These are phyloP conservation scores for Cryptosporidium canis DNA, from an alignment of 169 alveolate species.

Conservation along the genomic window DNA sequence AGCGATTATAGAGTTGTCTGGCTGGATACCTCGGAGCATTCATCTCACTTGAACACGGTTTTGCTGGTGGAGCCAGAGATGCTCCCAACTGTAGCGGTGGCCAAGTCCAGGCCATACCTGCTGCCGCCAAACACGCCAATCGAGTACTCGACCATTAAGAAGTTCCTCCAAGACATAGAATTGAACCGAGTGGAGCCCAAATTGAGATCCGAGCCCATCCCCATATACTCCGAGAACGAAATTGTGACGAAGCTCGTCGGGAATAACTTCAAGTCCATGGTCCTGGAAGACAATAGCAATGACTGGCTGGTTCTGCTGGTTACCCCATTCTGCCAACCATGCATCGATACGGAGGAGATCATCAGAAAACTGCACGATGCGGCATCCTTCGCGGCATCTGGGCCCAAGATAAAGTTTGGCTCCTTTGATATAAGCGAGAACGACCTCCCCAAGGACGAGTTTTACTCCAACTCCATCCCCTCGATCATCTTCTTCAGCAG, in stretches of 20 bases:
- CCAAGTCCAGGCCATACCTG: slow-evolving; percentile 62
- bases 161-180: slow-evolving; percentile 37
- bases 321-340: slow-evolving; percentile 72
- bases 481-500: slow-evolving; percentile 16
- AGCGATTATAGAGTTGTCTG: slow-evolving; percentile 55
- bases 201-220: slow-evolving; percentile 68
- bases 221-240: slow-evolving; percentile 13
- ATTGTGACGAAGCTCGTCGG: slow-evolving; percentile 24
- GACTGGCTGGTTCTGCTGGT: slow-evolving; percentile 51
- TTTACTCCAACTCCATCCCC: slow-evolving; percentile 41
- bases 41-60: slow-evolving; percentile 40
- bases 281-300: slow-evolving; percentile 17
- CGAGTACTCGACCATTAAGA: slow-evolving; percentile 32
- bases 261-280: slow-evolving; percentile 33
- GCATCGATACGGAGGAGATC: slow-evolving; percentile 58
- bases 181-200: slow-evolving; percentile 32
- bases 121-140: slow-evolving; percentile 65
- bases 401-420: slow-evolving; percentile 37
- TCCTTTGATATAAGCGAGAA: slow-evolving; percentile 57
- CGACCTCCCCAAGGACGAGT: slow-evolving; percentile 67
- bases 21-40: slow-evolving; percentile 66
- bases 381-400: background rate
- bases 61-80: slow-evolving; percentile 68
- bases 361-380: slow-evolving; percentile 32
- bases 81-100: slow-evolving; percentile 69